These are phyloP conservation scores for Trichophyton mentagrophytes DNA, from an alignment of 2,329 filamentous ascomycete species.

Conservation along the genomic window DNA sequence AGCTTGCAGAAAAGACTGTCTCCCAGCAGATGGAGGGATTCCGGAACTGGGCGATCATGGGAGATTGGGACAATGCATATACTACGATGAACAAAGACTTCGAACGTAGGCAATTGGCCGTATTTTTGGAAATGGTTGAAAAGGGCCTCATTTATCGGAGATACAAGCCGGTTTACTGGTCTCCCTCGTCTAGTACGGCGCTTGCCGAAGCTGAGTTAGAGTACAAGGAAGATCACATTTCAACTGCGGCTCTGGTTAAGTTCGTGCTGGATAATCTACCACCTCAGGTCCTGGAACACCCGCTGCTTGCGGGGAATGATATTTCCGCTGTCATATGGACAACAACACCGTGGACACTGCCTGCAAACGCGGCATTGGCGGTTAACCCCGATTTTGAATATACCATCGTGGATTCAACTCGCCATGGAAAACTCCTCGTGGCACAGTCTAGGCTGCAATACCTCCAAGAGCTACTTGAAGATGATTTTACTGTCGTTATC, in stretches of 20 bases:
- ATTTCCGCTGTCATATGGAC: constrained; percentile 92
- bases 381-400: constrained; percentile 66
- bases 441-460: constrained; percentile 56
- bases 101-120: constrained; percentile 46
- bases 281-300: constrained; percentile 30
- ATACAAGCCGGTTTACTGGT: constrained; percentile 55
- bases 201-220: constrained; percentile 53
- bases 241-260: constrained; percentile 53
- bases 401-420: constrained; percentile 46
- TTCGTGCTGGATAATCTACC: constrained; percentile 52
- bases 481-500: constrained; percentile 39
- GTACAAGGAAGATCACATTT: constrained; percentile 50
- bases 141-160: constrained; percentile 49
- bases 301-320: constrained; percentile 33
- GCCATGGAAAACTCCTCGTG: constrained; percentile 50
- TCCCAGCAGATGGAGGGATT: constrained; percentile 49
- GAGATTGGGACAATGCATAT: constrained; percentile 50
- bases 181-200: constrained; percentile 50
- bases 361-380: constrained; percentile 82
- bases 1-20: constrained; percentile 44
- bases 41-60: constrained; percentile 50
- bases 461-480: constrained; percentile 40
- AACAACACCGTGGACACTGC: constrained; percentile 93
- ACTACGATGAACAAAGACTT: constrained; percentile 51
- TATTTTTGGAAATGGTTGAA: constrained; percentile 51